Conservation (phyloP, 805 yeast species). For the Starmerella powellii region DNA sequence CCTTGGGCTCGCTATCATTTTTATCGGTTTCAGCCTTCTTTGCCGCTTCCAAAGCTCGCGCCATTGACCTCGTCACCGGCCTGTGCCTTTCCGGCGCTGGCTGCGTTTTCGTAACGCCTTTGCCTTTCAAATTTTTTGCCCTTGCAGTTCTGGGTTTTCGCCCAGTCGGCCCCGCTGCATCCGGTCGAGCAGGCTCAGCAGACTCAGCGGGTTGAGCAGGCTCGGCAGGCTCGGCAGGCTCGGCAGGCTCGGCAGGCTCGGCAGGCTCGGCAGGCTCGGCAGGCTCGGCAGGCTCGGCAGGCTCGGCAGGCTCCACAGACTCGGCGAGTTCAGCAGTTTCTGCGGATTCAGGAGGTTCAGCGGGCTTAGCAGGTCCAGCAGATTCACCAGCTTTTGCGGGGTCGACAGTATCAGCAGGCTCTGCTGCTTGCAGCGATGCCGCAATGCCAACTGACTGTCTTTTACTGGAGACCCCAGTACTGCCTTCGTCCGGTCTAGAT, state of each 20-base stretch:
- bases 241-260: background rate
- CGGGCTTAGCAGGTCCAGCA: too few species aligned
- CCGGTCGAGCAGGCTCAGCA: too few species aligned
- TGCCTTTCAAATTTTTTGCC: background rate
- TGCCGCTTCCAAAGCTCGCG: conserved; percentile 1
- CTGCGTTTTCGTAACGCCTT: background rate
- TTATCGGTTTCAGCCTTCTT: background rate
- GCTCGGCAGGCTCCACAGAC: too few species aligned
- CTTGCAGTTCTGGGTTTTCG: background rate
- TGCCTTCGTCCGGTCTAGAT: background rate
- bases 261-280: background rate
- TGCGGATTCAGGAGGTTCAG: too few species aligned
- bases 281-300: background rate
- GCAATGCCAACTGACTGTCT: background rate
- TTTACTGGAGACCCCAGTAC: background rate
- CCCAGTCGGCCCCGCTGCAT: too few species aligned
- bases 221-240: too few species aligned
- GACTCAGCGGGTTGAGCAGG: too few species aligned
- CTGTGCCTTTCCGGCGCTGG: background rate
- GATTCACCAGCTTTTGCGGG: too few species aligned
- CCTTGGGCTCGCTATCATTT: background rate
- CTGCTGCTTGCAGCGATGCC: too few species aligned
- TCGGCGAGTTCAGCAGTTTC: too few species aligned
- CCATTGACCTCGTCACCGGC: conserved; percentile 3
- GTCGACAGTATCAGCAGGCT: too few species aligned